Conservation (phyloP, 1,284 basidiomycete species). For the Ganoderma lingzhi region DNA sequence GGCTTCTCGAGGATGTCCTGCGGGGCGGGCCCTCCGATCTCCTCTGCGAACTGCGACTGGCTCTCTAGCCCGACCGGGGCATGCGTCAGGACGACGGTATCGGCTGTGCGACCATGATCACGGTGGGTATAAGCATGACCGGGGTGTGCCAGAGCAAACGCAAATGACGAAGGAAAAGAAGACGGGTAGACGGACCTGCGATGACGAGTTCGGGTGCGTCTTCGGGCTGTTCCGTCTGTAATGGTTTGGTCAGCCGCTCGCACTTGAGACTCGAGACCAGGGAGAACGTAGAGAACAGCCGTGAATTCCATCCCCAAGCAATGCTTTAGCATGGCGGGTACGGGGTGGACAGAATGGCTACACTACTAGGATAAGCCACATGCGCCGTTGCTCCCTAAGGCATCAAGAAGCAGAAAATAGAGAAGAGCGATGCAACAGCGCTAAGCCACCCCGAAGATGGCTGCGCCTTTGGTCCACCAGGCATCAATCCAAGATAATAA, state of each 20-base stretch:
- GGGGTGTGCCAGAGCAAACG: neutral
- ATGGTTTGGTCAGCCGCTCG: constrained; percentile 3
- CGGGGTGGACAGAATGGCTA: too few relatives aligned
- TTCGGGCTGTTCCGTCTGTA: constrained; percentile 70
- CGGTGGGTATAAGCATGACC: neutral
- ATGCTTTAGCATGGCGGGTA: neutral
- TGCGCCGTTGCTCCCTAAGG: neutral
- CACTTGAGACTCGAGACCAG: neutral
- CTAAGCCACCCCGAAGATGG: too few relatives aligned
- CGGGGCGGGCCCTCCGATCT: constrained; percentile 45
- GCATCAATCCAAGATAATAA: neutral
- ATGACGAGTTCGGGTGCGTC: constrained; percentile 95
- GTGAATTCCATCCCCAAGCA: neutral
- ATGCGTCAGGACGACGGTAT: constrained; percentile 91
- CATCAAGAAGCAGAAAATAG: too few relatives aligned
- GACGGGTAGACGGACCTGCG: constrained; percentile 61
- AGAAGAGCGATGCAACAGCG: too few relatives aligned
- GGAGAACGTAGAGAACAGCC: neutral
- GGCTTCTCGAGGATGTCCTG: constrained; percentile 94
- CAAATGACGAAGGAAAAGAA: neutral
- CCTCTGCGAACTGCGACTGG: constrained; percentile 53
- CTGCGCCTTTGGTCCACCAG: neutral
- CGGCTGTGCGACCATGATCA: constrained; percentile 59
- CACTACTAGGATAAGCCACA: neutral
- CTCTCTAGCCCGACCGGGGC: constrained; percentile 65